Conservation (phyloP, 1,139 yeast genomes). For the Blastobotrys illinoisensis region DNA sequence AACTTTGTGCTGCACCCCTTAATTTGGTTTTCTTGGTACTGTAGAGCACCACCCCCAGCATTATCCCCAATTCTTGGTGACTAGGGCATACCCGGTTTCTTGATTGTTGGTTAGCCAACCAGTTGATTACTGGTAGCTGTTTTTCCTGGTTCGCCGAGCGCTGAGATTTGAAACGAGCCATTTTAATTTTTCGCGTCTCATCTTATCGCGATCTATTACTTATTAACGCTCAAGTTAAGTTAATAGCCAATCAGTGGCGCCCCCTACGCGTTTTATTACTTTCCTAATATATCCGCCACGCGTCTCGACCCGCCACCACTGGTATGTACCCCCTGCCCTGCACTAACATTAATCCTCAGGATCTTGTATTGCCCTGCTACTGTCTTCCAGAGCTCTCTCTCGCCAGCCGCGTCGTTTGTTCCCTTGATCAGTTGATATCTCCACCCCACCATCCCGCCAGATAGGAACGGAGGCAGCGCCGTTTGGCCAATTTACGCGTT, state of each 20-base stretch:
- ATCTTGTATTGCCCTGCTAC: neutral
- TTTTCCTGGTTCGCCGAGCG: too few relatives aligned
- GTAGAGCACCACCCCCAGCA: too few relatives aligned
- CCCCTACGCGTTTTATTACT: neutral
- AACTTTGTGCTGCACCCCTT: too few relatives aligned
- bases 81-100: too few relatives aligned
- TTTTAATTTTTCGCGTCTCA: neutral
- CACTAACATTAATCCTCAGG: neutral
- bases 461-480: neutral
- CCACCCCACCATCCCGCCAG: neutral
- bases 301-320: neutral
- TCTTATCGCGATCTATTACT: neutral
- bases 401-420: too few relatives aligned
- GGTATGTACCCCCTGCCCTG: neutral
- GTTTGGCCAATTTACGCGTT: neutral
- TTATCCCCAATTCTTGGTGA: too few relatives aligned
- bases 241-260: neutral
- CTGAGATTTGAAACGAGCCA: neutral
- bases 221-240: neutral
- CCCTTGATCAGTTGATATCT: neutral
- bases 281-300: neutral
- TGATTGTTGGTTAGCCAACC: too few relatives aligned
- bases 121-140: too few relatives aligned
- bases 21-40: too few relatives aligned
- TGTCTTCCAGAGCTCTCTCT: neutral